These are phyloP conservation scores for Pythium sp. DNA, from an alignment of 352 stramenopile genomes.

Conservation along the genomic window DNA sequence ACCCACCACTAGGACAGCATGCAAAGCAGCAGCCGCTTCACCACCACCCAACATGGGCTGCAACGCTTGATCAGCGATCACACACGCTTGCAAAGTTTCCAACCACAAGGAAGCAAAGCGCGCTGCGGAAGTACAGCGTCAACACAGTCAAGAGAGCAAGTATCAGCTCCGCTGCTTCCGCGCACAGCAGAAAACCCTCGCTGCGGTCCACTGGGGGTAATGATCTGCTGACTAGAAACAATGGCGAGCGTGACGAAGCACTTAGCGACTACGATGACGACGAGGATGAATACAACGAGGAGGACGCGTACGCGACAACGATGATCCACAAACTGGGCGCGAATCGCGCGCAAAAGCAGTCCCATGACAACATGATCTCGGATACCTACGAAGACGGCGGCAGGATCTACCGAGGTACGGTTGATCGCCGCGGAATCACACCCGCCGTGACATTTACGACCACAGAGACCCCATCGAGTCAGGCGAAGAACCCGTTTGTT, in stretches of 20 bases:
- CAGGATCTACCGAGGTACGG: conserved; percentile 33
- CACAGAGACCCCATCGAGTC: conserved; percentile 48
- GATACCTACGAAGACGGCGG: conserved; percentile 45
- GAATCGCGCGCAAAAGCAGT: conserved; percentile 23
- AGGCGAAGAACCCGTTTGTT: conserved; percentile 39
- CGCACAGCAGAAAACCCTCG: conserved; percentile 3
- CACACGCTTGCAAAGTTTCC: conserved; percentile 2
- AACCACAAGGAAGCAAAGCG: conserved; percentile 4
- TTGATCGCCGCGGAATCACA: conserved; percentile 64
- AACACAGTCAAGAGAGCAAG: conserved; percentile 7
- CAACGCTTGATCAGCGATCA: conserved; percentile 10
- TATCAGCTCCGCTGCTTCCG: conserved; percentile 3
- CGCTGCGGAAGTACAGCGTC: conserved; percentile 12
- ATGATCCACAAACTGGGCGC: conserved; percentile 17
- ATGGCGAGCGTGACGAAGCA: conserved; percentile 5
- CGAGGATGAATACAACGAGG: background rate
- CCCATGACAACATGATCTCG: conserved; percentile 22
- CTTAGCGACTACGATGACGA: background rate
- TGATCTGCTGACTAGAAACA: conserved; percentile 1
- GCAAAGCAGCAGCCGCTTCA: background rate
- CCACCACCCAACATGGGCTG: conserved; percentile 7
- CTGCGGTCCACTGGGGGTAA: conserved; percentile 4
- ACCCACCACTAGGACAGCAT: background rate
- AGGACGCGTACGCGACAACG: conserved; percentile 10
- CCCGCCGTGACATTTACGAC: conserved; percentile 63